These are phyloP conservation scores for Abrus pulchellus DNA, from an alignment of 306 rosid species.

Conservation along the genomic window DNA sequence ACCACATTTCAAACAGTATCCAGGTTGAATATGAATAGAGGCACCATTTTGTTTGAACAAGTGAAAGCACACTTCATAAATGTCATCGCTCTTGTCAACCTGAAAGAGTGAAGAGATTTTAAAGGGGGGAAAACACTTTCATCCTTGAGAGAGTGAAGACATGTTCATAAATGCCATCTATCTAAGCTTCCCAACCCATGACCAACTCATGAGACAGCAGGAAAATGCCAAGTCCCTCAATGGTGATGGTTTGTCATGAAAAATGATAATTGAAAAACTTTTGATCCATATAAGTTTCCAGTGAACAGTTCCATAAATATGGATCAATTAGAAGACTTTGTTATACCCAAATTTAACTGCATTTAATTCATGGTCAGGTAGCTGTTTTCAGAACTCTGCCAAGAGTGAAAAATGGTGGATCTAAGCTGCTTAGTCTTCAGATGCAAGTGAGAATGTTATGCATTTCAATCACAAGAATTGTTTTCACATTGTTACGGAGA, in stretches of 20 bases:
- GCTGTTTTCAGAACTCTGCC: neutral
- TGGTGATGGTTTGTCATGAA: neutral
- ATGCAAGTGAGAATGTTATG: neutral
- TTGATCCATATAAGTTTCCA: neutral
- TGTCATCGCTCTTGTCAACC: slow-evolving; percentile 57
- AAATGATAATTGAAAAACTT: neutral
- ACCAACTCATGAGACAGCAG: slow-evolving; percentile 31
- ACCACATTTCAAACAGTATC: slow-evolving; percentile 74
- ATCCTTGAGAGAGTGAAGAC: neutral
- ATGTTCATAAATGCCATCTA: slow-evolving; percentile 2
- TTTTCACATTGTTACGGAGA: neutral
- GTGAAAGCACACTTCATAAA: slow-evolving; percentile 46
- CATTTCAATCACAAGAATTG: slow-evolving; percentile 1
- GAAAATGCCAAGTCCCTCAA: neutral
- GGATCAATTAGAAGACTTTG: neutral
- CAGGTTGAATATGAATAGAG: slow-evolving; percentile 57
- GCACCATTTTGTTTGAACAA: slow-evolving; percentile 50
- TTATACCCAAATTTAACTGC: slow-evolving; percentile 18
- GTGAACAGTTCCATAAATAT: slow-evolving; percentile 4
- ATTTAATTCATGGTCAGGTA: slow-evolving; percentile 5
- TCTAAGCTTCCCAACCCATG: slow-evolving; percentile 23
- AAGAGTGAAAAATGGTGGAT: neutral
- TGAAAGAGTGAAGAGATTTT: slow-evolving; percentile 45
- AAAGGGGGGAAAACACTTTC: slow-evolving; percentile 25
- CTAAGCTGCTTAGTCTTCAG: slow-evolving; percentile 6